Evolutionary conservation across 2,329 filamentous ascomycete genomes (phyloP), one percentile per base, ranked within the genome.

Genomic region (Aspergillus sp.): DNA sequence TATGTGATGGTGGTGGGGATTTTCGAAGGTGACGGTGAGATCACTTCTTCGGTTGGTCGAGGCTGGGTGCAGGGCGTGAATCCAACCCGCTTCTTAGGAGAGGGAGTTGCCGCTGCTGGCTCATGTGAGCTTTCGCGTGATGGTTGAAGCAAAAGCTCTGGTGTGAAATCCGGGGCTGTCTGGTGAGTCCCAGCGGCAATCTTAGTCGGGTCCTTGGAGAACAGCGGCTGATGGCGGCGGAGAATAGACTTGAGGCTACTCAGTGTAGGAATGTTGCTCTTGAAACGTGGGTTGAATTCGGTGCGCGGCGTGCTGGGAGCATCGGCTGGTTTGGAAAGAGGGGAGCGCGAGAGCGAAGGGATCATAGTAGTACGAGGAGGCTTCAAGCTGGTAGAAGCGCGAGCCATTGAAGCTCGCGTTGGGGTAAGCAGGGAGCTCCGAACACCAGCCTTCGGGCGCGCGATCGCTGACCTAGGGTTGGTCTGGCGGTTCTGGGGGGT

Each of bases 41-140:
- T 64, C 15, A 74, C 61, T 15, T 51, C 56, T 26, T 62, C 58
- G 4, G 55, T 42, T 3, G 47, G 39, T n/a, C 68, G 70, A 52
- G 74, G 71, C 61, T 90, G 83, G 36, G 87, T 87, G 59, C 85
- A 86, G 0, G 87, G 88, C 0, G 89, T 91, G 67, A 96, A 96
- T 50, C 89, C 87, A 36, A 96, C 90, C 55, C 85, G 88, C 77
- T 96, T 96, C 72, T 86, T 89, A 22, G 86, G 83, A 32, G 87
- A 86, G 7, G 89, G 89, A 1, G 89, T 91, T 5, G 85, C 86
- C 17, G 80, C 66, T 5, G 66, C 66, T 5, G 66, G 58, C 18
- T 70, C 70, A 22, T 65, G 60, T 3, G 65, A 67, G 32, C 52
- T 56, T 17, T 68, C 64, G 18, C 66, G 67, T 12, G 73, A 62